A percentile compares a stretch with the other conserved stretches of the same genome.
phyloP scores from a whole-genome alignment of 179 eudicot genomes.

The Camellia oleifera region DNA sequence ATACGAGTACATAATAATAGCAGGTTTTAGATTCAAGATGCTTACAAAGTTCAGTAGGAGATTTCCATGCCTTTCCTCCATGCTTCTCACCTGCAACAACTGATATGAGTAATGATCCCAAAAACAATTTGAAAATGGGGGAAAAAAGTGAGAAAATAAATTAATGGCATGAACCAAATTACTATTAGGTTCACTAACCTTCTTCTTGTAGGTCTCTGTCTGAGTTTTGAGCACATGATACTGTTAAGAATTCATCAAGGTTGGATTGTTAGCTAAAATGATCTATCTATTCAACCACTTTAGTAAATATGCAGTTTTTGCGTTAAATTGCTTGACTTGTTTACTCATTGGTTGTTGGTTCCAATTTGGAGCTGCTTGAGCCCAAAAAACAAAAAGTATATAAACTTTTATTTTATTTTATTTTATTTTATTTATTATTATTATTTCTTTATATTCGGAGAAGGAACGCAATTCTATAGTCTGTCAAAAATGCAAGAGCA shows the following conservation, averaged over 20 bases:
- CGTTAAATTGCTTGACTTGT: background rate
- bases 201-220: conserved; percentile 53
- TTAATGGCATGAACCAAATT: background rate
- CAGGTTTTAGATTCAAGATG: too few relatives aligned
- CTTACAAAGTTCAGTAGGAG: too few relatives aligned
- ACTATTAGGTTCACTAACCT: conserved; percentile 32
- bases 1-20: too few relatives aligned
- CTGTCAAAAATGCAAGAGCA: too few relatives aligned
- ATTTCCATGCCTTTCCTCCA: conserved; percentile 36
- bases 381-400: too few relatives aligned
- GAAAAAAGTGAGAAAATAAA: background rate
- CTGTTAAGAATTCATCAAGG: conserved; percentile 25
- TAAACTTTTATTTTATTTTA: too few relatives aligned
- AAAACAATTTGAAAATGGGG: background rate
- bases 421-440: too few relatives aligned
- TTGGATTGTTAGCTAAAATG: background rate
- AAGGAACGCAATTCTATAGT: too few relatives aligned
- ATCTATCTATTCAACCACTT: background rate
- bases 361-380: too few relatives aligned
- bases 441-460: too few relatives aligned
- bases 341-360: too few relatives aligned
- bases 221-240: conserved; percentile 50
- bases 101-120: background rate
- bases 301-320: background rate
- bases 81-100: conserved; percentile 37